These are phyloP conservation scores for Aureobasidium sp. DNA, from an alignment of 2,329 filamentous ascomycete genomes.

Conservation along the genomic window DNA sequence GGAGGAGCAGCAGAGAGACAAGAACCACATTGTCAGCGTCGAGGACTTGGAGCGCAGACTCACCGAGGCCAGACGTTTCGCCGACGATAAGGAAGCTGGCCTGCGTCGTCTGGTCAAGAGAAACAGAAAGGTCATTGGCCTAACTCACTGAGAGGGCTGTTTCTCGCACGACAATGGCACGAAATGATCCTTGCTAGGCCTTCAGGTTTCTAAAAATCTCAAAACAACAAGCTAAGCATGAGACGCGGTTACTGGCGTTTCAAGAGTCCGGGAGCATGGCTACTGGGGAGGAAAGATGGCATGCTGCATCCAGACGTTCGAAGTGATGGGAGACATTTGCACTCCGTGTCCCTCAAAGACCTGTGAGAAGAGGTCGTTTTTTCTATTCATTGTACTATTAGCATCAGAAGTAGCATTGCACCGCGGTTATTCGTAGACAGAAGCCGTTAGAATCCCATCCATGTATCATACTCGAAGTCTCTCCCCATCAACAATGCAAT, in stretches of 20 bases:
- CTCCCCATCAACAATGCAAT: too few species aligned
- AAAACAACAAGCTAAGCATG: background rate
- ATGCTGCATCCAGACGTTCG: too few species aligned
- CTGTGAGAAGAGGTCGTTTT: too few species aligned
- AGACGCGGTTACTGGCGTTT: background rate
- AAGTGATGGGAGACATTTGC: too few species aligned
- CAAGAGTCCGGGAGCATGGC: background rate
- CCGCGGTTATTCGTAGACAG: background rate
- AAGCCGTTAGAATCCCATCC: background rate
- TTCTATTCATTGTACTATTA: background rate
- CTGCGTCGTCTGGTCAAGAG: constrained; percentile 28
- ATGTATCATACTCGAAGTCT: background rate
- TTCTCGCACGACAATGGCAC: background rate
- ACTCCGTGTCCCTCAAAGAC: too few species aligned
- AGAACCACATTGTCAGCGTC: constrained; percentile 14
- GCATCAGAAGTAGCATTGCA: background rate
- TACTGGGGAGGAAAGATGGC: too few species aligned
- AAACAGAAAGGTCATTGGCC: constrained; percentile 26
- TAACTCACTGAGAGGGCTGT: background rate
- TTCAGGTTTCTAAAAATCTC: too few species aligned
- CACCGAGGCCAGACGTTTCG: constrained; percentile 22
- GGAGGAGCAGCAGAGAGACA: constrained; percentile 11
- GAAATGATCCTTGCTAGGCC: background rate
- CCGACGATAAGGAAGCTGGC: constrained; percentile 25
- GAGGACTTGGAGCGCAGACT: constrained; percentile 25